Base-by-base conservation (phyloP, 1,284 basidiomycete species). In the Mycosarcoma mackinlayi region DNA sequence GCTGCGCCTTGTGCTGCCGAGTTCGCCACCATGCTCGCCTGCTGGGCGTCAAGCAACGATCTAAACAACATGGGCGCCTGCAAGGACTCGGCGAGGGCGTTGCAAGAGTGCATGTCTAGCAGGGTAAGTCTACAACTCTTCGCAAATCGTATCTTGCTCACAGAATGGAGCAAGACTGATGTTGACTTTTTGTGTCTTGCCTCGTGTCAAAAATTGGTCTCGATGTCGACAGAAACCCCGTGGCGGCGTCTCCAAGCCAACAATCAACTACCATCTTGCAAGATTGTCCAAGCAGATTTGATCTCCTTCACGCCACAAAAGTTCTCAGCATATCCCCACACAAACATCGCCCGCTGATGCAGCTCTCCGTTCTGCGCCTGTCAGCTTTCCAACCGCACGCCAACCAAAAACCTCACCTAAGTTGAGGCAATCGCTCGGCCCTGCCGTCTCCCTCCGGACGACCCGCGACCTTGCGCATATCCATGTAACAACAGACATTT, bases 41-140 rank as follows among this genome's bases (percentile, higher is more conserved):
- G 94, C 84, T 95, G 92, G 92, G 92, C 93, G n/a, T 89, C 90
- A 16, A 87, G 88, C 3, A 85, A 86, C 28, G 93, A 96, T 83
- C 69, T 91, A 28, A 86, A 87, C 73, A 89, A 88, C 21, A 85
- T 85, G 10, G 74, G 77, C 11, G 85, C 85, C 2, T 97, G 94
- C 83, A 86, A 87, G 58, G 86, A 87, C 14, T 85, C 87, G 16
- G 90, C 93, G 0, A 85, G 89, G 70, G 84, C 85, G 21, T 84
- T 96, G 59, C 91, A 91, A 77, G 86, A 88, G 30, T 97, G 94
- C 86, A 95, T 97, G 93, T 86, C 89, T 70, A 91, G 88, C 38
- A 87, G 89, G 80, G 92, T 94, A 64, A 79, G 91, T 87, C 14
- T 45, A 9, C 18, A 27, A 34, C 33, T 8, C 21, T 5, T 10